These are phyloP conservation scores for Eucalyptus guilfoylei DNA, from an alignment of 345 rosid genomes.

Conservation along the genomic window DNA sequence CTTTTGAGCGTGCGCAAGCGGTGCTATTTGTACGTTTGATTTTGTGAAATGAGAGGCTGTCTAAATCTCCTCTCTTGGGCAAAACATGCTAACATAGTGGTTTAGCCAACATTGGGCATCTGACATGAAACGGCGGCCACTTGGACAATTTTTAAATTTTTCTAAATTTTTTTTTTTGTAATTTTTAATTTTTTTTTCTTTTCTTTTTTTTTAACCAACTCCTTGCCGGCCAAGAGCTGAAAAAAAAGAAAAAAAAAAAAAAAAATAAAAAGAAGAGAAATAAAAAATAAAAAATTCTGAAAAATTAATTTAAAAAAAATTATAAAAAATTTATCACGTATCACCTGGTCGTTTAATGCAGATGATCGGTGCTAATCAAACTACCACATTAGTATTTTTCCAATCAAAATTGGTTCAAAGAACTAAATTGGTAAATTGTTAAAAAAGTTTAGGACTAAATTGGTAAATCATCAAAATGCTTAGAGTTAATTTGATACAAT, in stretches of 20 bases:
- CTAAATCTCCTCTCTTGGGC: background rate
- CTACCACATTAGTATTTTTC: rapidly evolving
- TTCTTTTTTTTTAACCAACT: background rate
- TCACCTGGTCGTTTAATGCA: rapidly evolving
- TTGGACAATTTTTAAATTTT: no score
- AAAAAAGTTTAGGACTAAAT: no score
- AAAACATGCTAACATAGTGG: background rate
- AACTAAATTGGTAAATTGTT: rapidly evolving
- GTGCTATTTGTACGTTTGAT: rapidly evolving
- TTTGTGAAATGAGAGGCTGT: background rate
- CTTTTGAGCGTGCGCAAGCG: rapidly evolving
- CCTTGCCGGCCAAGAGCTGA: rapidly evolving
- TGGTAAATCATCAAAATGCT: rapidly evolving
- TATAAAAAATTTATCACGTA: no score
- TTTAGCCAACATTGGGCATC: rapidly evolving
- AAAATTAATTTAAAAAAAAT: no score
- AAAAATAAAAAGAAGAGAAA: no score
- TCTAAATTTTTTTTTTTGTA: no score
- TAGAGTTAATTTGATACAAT: rapidly evolving
- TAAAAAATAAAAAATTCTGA: background rate
- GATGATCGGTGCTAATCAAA: no score
- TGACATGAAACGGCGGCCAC: rapidly evolving
- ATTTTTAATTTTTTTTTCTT: no score
- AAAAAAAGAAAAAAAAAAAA: no score
- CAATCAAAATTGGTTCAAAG: rapidly evolving